A percentile compares a stretch with the other conserved stretches of the same genome.
Evolutionary conservation across 2,329 filamentous ascomycete species (phyloP).

Genomic region (Parafenestella ontariensis): DNA sequence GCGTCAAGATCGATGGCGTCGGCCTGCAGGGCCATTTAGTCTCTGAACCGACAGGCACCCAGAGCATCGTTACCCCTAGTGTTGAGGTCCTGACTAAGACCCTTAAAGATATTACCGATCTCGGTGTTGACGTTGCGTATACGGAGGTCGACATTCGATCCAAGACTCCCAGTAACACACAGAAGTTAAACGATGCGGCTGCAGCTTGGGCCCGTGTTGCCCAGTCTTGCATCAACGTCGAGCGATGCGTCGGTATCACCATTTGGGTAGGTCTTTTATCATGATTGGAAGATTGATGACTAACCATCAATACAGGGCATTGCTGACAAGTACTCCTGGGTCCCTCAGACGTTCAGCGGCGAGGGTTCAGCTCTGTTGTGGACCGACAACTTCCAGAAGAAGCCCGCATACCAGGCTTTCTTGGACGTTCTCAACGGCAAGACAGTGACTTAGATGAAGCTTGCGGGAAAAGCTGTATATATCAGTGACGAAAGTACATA

Average conservation of each 20-base stretch:
- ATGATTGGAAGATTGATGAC: background rate
- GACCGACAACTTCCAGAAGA: constrained; percentile 39
- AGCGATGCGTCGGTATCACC: constrained; percentile 47
- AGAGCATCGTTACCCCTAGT: constrained; percentile 50
- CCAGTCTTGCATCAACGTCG: constrained; percentile 42
- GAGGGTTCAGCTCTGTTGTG: constrained; percentile 45
- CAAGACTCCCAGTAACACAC: constrained; percentile 53
- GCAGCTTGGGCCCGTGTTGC: constrained; percentile 54
- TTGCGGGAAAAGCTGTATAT: too few species aligned
- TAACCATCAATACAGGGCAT: constrained; percentile 18
- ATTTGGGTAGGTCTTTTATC: constrained; percentile 53
- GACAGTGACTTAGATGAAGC: constrained; percentile 4
- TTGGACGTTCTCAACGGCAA: constrained; percentile 28
- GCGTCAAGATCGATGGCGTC: constrained; percentile 64
- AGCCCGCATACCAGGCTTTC: constrained; percentile 41
- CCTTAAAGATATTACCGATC: constrained; percentile 59
- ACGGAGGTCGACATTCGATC: constrained; percentile 67
- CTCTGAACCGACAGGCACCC: constrained; percentile 59
- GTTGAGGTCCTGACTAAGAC: constrained; percentile 54
- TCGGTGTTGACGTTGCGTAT: constrained; percentile 65
- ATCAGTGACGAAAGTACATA: too few species aligned
- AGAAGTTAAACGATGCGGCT: constrained; percentile 50
- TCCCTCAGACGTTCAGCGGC: constrained; percentile 44
- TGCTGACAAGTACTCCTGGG: constrained; percentile 49
- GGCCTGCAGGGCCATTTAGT: constrained; percentile 66